phyloP scores from a whole-genome alignment of 1,284 basidiomycete species.

The Cutaneotrichosporon sp. region DNA sequence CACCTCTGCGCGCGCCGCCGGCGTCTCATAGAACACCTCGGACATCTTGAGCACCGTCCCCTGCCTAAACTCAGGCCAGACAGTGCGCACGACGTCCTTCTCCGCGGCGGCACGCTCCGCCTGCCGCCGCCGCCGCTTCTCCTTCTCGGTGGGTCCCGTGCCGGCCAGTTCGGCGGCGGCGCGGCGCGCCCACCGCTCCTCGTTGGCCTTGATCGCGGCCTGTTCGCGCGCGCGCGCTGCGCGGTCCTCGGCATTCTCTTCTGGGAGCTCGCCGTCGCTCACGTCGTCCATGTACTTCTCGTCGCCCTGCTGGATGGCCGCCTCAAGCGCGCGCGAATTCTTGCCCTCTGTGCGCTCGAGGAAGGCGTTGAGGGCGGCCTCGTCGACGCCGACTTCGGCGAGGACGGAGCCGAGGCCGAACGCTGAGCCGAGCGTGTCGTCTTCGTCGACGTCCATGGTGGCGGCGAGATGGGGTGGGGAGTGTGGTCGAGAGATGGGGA shows the following conservation, averaged over 20 bases:
- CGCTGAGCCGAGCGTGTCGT: constrained; percentile 38
- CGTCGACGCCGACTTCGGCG: constrained; percentile 39
- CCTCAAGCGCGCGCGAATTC: constrained; percentile 40
- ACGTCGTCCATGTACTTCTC: constrained; percentile 55
- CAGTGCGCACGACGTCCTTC: constrained; percentile 61
- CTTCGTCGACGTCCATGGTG: constrained; percentile 29
- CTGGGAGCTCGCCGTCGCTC: constrained; percentile 38
- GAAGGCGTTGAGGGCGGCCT: constrained; percentile 32
- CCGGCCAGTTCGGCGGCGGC: constrained; percentile 37
- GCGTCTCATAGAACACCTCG: constrained; percentile 76
- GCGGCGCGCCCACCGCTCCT: constrained; percentile 41
- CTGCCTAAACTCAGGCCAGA: constrained; percentile 83
- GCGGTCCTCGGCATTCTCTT: constrained; percentile 32
- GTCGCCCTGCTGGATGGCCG: constrained; percentile 42
- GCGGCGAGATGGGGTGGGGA: not conserved
- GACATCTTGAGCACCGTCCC: constrained; percentile 83
- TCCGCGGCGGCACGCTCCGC: constrained; percentile 65
- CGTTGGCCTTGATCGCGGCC: constrained; percentile 37
- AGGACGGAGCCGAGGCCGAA: constrained; percentile 43
- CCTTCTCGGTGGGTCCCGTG: constrained; percentile 1
- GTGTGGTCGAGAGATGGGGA: not conserved
- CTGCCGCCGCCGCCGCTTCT: constrained; percentile 68
- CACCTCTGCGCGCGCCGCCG: constrained; percentile 23
- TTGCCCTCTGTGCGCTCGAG: constrained; percentile 29
- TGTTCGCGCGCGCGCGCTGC: constrained; percentile 27